Percentiles rank a stretch among this genome's conserved stretches.
phyloP scores from a whole-genome alignment of 176 grass and related monocot genomes.

The Guadua angustifolia region DNA sequence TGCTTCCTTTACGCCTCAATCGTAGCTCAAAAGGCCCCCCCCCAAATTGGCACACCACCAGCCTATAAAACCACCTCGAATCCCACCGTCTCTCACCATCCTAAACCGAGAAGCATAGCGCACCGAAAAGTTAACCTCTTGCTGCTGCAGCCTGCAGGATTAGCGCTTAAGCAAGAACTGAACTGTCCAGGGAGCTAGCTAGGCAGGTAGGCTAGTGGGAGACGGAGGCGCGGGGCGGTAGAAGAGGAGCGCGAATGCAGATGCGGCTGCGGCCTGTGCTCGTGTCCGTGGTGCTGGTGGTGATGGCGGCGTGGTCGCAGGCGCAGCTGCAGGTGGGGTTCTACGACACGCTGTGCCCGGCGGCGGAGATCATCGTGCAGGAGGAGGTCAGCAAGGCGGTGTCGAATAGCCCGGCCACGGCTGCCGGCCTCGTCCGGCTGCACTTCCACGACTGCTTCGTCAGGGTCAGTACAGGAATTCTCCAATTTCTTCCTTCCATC shows the following conservation, averaged over 20 bases:
- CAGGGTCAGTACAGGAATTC: slow-evolving; percentile 47
- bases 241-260: neutral
- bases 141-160: neutral
- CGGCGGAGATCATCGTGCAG: slow-evolving; percentile 66
- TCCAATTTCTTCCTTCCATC: neutral
- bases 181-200: neutral
- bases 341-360: slow-evolving; percentile 65
- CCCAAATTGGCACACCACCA: neutral
- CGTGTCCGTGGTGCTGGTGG: neutral
- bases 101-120: slow-evolving; percentile 23
- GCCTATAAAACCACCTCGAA: slow-evolving; percentile 45
- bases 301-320: neutral
- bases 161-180: slow-evolving; percentile 14
- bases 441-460: slow-evolving; percentile 98
- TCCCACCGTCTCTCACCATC: slow-evolving; percentile 8
- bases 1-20: slow-evolving; percentile 24
- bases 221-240: neutral
- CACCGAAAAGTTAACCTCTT: neutral
- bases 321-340: slow-evolving; percentile 64
- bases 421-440: slow-evolving; percentile 67
- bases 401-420: slow-evolving; percentile 40
- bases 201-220: neutral
- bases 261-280: neutral
- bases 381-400: slow-evolving; percentile 54
- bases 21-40: neutral